These are phyloP conservation scores for Kluyveromyces marxianus DNA, from an alignment of 1,139 yeast species.

Conservation along the genomic window DNA sequence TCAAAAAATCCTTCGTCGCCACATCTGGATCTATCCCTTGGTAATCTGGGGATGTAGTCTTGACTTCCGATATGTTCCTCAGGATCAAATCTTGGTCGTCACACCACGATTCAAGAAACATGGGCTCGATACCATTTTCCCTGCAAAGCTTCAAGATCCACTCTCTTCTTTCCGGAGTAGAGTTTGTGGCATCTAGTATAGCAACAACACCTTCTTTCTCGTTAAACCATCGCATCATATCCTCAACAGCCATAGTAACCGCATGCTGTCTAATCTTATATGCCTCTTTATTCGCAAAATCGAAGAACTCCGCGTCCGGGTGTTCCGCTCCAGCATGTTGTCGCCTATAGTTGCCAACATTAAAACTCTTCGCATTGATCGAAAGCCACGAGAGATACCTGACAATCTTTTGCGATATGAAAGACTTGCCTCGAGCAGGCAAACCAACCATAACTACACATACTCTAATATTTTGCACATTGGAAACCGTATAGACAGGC, in stretches of 20 bases:
- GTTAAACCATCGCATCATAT: conserved; percentile 82
- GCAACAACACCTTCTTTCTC: conserved; percentile 84
- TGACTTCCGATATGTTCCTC: conserved; percentile 78
- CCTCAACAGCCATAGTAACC: conserved; percentile 63
- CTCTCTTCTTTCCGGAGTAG: conserved; percentile 63
- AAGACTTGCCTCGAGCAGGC: conserved; percentile 63
- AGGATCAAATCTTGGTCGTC: conserved; percentile 70
- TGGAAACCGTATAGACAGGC: conserved; percentile 72
- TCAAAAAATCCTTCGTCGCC: conserved; percentile 65
- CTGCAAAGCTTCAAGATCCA: conserved; percentile 58
- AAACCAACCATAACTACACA: conserved; percentile 73
- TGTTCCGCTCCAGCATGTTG: conserved; percentile 42
- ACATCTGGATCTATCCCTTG: conserved; percentile 60
- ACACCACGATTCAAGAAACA: conserved; percentile 89
- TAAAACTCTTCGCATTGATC: conserved; percentile 78
- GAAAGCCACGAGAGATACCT: conserved; percentile 90
- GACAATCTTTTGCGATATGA: conserved; percentile 66
- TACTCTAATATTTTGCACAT: conserved; percentile 61
- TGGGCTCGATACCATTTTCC: conserved; percentile 68
- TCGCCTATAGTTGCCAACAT: conserved; percentile 81
- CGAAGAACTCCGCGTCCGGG: conserved; percentile 73
- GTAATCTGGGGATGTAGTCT: conserved; percentile 84
- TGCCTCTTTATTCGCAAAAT: conserved; percentile 58
- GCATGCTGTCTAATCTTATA: conserved; percentile 58
- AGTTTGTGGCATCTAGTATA: conserved; percentile 81